These are phyloP conservation scores for Hypoxylon rickii DNA, from an alignment of 495 filamentous ascomycete species.

Conservation along the genomic window DNA sequence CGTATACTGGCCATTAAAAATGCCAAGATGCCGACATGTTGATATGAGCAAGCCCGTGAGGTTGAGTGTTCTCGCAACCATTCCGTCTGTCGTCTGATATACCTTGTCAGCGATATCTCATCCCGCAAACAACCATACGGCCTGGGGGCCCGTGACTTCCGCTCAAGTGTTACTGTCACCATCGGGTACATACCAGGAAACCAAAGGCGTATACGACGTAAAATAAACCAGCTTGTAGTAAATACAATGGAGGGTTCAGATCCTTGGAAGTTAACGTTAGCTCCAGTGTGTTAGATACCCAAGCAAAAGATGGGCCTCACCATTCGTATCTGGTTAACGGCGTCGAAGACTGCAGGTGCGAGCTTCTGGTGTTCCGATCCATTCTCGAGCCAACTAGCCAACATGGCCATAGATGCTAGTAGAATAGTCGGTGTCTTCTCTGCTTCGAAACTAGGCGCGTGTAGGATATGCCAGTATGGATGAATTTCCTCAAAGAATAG, in stretches of 20 bases:
- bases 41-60: constrained; percentile 33
- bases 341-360: constrained; percentile 33
- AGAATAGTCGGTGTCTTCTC: constrained; percentile 24
- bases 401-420: constrained; percentile 36
- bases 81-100: constrained; percentile 34
- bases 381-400: constrained; percentile 38
- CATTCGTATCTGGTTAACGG: constrained; percentile 25
- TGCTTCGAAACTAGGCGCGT: constrained; percentile 37
- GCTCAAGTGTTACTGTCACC: too few species aligned
- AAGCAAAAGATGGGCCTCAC: constrained; percentile 3
- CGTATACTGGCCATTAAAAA: constrained; percentile 40
- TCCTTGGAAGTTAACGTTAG: constrained; percentile 21
- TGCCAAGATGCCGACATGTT: constrained; percentile 37
- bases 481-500: constrained; percentile 38
- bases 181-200: constrained; percentile 34
- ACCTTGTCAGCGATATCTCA: constrained; percentile 7
- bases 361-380: constrained; percentile 31
- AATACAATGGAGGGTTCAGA: constrained; percentile 27
- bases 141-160: too few species aligned
- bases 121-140: background rate
- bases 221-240: constrained; percentile 36
- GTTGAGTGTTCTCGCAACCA: constrained; percentile 37
- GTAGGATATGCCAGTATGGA: constrained; percentile 42
- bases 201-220: constrained; percentile 35
- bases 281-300: background rate